Percentiles rank a stretch among this genome's conserved stretches.
phyloP scores from a whole-genome alignment of 345 rosid species.

The Clausena lansium region DNA sequence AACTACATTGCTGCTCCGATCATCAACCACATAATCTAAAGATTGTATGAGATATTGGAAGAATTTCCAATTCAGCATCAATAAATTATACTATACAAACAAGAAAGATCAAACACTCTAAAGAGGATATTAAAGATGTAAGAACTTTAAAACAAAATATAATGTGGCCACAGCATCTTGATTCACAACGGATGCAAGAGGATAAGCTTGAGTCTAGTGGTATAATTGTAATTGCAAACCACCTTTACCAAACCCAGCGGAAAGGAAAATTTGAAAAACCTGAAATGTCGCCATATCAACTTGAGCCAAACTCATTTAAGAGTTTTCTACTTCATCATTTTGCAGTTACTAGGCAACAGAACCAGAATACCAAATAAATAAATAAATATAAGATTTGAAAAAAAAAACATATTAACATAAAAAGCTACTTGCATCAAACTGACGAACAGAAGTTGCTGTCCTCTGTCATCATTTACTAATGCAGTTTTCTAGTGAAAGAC shows the following conservation, averaged over 20 bases:
- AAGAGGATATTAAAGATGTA: neutral
- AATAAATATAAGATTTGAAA: neutral
- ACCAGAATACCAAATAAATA: neutral
- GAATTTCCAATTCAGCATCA: too few species aligned
- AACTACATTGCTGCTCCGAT: neutral
- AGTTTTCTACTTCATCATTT: neutral
- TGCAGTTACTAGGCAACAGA: constrained; percentile 2
- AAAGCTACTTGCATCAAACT: neutral
- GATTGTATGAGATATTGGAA: neutral
- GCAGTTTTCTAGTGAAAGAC: constrained; percentile 8
- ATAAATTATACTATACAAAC: neutral
- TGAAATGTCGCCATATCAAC: neutral
- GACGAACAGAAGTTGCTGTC: neutral
- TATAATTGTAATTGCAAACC: neutral
- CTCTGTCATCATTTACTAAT: neutral
- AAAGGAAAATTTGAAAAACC: neutral
- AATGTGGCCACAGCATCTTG: neutral
- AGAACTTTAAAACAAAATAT: neutral
- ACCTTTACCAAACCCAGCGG: constrained; percentile 1
- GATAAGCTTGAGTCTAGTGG: neutral
- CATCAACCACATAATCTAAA: neutral
- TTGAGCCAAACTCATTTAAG: neutral
- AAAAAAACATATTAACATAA: constrained; percentile 9
- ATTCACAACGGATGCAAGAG: neutral
- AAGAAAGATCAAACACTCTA: neutral